Evolutionary conservation across 441 rosid species (phyloP).

Genomic region (Syzygium syzygioides): DNA sequence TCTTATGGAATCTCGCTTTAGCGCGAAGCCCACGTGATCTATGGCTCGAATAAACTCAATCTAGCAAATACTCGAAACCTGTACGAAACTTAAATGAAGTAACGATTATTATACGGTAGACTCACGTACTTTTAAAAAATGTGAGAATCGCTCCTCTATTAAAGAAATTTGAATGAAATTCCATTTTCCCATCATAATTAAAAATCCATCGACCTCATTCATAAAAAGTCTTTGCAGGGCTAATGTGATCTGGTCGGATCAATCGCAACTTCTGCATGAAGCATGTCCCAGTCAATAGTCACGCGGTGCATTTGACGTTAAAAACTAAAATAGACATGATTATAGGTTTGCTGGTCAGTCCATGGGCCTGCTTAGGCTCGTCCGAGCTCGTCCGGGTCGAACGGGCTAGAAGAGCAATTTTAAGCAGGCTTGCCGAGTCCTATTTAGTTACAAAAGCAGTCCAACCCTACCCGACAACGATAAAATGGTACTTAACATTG

Average conservation of each 20-base stretch:
- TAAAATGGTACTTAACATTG: neutral
- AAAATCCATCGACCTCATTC: neutral
- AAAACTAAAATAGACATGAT: neutral
- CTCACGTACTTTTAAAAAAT: fast-evolving
- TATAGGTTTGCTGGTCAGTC: neutral
- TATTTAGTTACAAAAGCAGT: neutral
- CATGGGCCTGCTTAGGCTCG: neutral
- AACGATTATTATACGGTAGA: neutral
- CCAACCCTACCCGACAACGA: neutral
- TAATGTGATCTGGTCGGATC: neutral
- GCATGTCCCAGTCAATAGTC: neutral
- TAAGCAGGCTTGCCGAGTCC: neutral
- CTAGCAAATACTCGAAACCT: neutral
- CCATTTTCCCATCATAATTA: neutral
- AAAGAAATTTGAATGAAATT: neutral
- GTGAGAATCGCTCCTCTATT: neutral
- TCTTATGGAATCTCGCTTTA: neutral
- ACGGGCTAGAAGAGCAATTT: too few relatives aligned
- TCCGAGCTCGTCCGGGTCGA: too few relatives aligned
- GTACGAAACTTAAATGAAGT: neutral
- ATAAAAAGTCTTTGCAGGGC: neutral
- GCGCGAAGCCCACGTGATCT: neutral
- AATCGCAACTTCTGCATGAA: neutral
- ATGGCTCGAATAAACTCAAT: neutral
- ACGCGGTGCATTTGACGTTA: neutral